phyloP scores from a whole-genome alignment of 345 rosid species.

The Leavenworthia alabamica region DNA sequence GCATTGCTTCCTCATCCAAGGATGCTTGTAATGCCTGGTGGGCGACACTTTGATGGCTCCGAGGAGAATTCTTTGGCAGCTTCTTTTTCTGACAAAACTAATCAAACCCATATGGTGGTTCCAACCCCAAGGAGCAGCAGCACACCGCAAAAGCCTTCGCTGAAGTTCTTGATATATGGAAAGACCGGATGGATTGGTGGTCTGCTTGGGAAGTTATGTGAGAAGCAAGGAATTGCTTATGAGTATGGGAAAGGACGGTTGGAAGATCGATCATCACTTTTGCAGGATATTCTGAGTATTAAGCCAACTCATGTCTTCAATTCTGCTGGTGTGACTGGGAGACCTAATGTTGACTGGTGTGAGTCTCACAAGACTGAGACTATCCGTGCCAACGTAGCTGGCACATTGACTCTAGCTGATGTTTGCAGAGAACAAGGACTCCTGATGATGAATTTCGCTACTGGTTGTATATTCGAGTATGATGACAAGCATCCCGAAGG shows the following conservation, averaged over 20 bases:
- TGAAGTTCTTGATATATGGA: constrained; percentile 69
- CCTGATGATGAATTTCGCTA: constrained; percentile 63
- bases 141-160: constrained; percentile 37
- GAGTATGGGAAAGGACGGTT: constrained; percentile 70
- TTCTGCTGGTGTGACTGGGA: constrained; percentile 73
- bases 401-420: constrained; percentile 70
- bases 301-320: constrained; percentile 80
- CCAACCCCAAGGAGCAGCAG: constrained; percentile 40
- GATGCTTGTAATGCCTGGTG: constrained; percentile 96
- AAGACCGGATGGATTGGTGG: constrained; percentile 85
- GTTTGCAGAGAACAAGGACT: constrained; percentile 65
- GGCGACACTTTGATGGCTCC: constrained; percentile 65
- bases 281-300: constrained; percentile 46
- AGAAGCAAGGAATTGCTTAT: constrained; percentile 57
- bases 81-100: constrained; percentile 28
- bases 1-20: constrained; percentile 91
- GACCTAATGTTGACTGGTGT: constrained; percentile 84
- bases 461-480: constrained; percentile 80
- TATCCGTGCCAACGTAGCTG: constrained; percentile 64
- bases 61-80: constrained; percentile 45
- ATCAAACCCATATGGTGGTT: constrained; percentile 56
- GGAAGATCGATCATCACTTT: constrained; percentile 57
- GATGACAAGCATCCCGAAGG: constrained; percentile 53
- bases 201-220: constrained; percentile 56
- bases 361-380: constrained; percentile 69